Conservation (phyloP, 345 rosid species). For the Eucalyptus guilfoylei region DNA sequence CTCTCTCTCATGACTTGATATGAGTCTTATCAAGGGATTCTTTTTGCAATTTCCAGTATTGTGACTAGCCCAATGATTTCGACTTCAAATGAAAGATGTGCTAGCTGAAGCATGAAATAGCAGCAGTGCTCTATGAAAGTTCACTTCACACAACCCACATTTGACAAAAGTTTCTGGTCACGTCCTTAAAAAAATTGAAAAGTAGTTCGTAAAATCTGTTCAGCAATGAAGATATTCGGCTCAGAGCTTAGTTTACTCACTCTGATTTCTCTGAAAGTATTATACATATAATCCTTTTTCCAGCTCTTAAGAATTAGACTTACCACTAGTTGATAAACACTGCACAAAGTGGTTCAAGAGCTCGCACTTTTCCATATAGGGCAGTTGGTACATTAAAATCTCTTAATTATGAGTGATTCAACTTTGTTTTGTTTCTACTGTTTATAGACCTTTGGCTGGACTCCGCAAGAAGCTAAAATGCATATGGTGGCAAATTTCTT, state of each 20-base stretch:
- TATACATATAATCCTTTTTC: background rate
- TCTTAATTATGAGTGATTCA: background rate
- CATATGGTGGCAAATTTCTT: conserved; percentile 91
- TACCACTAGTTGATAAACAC: background rate
- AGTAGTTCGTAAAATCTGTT: background rate
- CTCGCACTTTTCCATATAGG: background rate
- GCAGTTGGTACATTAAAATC: background rate
- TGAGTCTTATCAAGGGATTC: background rate
- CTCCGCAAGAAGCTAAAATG: conserved; percentile 80
- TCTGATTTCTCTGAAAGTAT: background rate
- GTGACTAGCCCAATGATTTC: background rate
- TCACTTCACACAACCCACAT: background rate
- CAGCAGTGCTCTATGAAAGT: background rate
- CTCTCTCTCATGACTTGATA: background rate
- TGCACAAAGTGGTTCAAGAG: background rate
- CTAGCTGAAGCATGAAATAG: background rate
- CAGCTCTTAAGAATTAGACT: background rate
- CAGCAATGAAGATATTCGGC: background rate
- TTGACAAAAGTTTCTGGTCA: background rate
- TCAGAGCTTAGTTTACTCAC: background rate
- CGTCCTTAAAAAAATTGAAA: background rate
- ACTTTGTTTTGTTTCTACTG: background rate
- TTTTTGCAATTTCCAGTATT: background rate
- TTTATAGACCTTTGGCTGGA: conserved; percentile 85
- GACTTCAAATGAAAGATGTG: background rate